Base-by-base conservation (phyloP, 257 asterid genomes). In the Solanum virginianum region DNA sequence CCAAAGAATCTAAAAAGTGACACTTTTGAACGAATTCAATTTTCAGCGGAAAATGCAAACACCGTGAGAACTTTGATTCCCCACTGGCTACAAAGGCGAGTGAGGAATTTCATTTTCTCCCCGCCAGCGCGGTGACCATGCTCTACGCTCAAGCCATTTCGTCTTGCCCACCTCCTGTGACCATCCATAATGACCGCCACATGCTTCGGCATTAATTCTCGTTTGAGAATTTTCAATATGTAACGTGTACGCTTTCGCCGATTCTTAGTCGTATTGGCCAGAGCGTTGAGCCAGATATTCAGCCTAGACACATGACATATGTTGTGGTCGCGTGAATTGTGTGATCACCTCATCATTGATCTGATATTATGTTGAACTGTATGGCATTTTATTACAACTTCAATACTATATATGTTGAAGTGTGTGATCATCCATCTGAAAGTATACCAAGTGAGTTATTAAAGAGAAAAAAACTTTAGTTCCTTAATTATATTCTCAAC, bases 131-230 rank as follows among this genome's bases (percentile, higher is more conserved):
- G 7, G 6, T 88, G 87, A 9, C 86, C 89, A 0, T 8, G 20
- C 4, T 71, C 51, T 13, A 49, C 22, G 0, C 85, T 53, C 80
- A 87, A 6, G 0, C 77, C 86, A 17, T 36, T 85, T 1, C 65
- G 68, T 80, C 6, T 53, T 1, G 91, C 88, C 89, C 89, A 89
- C 39, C 87, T 84, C 53, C 87, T 63, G 69, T 88, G 71, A 16
- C 90, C 88, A 26, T 88, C 90, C 72, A 87, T 59, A 17, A 87
- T 87, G 0, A 89, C 24, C 0, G 85, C 89, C 15, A 89, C 9
- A 18, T 87, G 91, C 51, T 83, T 87, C 17, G 89, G 89, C 85
- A 86, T 88, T 24, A 65, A 45, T 8, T 84, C 85, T 18, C 16
- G 59, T 51, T 26, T 10, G 9, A 80, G 77, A 69, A 36, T 16